Evolutionary conservation across 176 grass and related monocot genomes (phyloP).

Genomic region (Musa troglodytarum): DNA sequence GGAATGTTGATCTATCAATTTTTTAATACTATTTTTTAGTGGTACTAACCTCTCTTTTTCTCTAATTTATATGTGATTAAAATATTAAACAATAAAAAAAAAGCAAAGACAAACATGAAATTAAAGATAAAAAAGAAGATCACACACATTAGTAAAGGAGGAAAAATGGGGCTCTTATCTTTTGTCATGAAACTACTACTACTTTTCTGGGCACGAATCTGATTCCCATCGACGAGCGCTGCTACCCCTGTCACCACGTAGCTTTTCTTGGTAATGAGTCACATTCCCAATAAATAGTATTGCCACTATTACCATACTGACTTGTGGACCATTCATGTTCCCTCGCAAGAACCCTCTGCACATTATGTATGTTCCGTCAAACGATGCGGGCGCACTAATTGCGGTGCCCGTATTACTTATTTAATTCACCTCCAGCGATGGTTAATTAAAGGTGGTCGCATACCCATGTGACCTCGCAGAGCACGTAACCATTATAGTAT

Average conservation of each 20-base stretch:
- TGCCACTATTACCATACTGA: not conserved
- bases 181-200: no score
- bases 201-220: not conserved
- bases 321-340: not conserved
- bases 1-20: no score
- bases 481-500: not conserved
- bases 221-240: not conserved
- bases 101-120: no score
- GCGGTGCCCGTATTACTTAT: not conserved
- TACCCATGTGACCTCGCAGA: not conserved
- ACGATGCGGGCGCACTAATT: not conserved
- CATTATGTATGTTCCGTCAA: not conserved
- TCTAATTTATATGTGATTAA: no score
- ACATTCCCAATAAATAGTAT: not conserved
- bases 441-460: no score
- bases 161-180: not conserved
- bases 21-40: no score
- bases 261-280: not conserved
- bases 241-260: no score
- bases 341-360: not conserved
- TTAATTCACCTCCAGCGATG: not conserved
- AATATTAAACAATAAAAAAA: no score
- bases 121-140: no score
- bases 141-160: not conserved
- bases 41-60: no score